Percentiles rank a stretch among this genome's conserved stretches.
Evolutionary conservation across 345 rosid genomes (phyloP).

Genomic region (Syzygium aqueum): DNA sequence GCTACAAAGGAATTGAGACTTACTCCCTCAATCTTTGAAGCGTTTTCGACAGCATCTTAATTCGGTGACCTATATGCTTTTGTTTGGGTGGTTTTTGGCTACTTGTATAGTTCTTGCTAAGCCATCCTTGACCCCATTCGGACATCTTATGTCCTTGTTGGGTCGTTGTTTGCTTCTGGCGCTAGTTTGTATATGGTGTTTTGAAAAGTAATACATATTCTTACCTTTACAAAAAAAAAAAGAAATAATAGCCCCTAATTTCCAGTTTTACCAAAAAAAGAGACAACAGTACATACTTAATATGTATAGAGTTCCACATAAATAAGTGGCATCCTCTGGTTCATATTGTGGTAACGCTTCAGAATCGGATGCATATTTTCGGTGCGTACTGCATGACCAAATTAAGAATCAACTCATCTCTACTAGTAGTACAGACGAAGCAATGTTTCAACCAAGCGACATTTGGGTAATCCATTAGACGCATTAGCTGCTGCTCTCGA

Average conservation of each 20-base stretch:
- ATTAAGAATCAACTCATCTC: conserved; percentile 47
- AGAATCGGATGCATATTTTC: conserved; percentile 45
- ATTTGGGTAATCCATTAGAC: conserved; percentile 52
- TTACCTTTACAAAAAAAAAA: too few species aligned
- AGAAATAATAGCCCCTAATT: background rate
- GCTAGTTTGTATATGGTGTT: too few species aligned
- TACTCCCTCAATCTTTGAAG: too few species aligned
- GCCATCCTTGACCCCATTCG: too few species aligned
- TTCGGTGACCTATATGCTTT: too few species aligned
- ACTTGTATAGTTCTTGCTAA: too few species aligned
- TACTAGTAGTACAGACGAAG: conserved; percentile 51
- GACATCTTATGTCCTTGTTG: too few species aligned
- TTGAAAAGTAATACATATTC: too few species aligned
- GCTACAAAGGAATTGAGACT: too few species aligned
- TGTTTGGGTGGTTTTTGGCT: too few species aligned
- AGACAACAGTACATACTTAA: conserved; percentile 21
- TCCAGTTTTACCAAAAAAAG: background rate
- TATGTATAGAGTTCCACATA: conserved; percentile 56
- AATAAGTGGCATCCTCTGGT: conserved; percentile 48
- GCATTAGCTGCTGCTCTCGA: conserved; percentile 56
- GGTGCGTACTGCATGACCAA: conserved; percentile 52
- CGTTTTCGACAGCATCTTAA: too few species aligned
- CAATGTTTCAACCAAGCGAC: conserved; percentile 44
- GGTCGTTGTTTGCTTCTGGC: too few species aligned
- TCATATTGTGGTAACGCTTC: conserved; percentile 38